Percentiles rank a stretch among this genome's conserved stretches.
phyloP scores from a whole-genome alignment of 2,329 filamentous ascomycete species.

The Cladosporium sp. region DNA sequence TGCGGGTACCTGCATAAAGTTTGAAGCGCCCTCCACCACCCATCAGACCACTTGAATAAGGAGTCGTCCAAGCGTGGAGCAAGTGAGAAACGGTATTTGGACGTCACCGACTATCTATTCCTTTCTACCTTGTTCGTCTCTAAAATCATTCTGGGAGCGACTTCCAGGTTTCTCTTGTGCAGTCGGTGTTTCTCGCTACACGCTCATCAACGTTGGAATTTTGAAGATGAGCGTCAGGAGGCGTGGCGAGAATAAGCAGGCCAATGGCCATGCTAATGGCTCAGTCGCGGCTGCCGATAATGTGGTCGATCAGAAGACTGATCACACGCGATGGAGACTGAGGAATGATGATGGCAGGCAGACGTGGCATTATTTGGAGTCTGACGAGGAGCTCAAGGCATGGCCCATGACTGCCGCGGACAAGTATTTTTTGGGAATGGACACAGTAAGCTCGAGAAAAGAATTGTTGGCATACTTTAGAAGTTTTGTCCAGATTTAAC shows the following conservation, averaged over 20 bases:
- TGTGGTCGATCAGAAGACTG: constrained; percentile 48
- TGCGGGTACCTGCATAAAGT: neutral
- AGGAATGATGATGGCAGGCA: constrained; percentile 77
- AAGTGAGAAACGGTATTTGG: neutral
- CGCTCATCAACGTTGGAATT: too few species aligned
- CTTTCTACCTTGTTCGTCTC: neutral
- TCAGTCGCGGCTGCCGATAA: neutral
- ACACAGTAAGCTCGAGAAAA: constrained; percentile 70
- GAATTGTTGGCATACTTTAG: constrained; percentile 14
- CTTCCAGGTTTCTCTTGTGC: too few species aligned
- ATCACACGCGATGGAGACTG: constrained; percentile 78
- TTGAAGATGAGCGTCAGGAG: constrained; percentile 17
- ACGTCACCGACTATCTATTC: neutral
- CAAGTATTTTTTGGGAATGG: constrained; percentile 77
- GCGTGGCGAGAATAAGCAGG: constrained; percentile 16
- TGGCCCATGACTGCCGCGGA: constrained; percentile 91
- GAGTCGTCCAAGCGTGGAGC: neutral
- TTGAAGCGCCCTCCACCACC: neutral
- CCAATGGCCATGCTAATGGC: constrained; percentile 20
- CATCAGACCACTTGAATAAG: neutral
- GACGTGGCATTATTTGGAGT: constrained; percentile 85
- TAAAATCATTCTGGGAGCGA: too few species aligned
- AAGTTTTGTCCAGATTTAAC: neutral
- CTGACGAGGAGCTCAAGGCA: constrained; percentile 62
- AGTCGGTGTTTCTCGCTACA: too few species aligned